A percentile compares a stretch with the other conserved stretches of the same genome.
Conservation (phyloP, 2,329 filamentous ascomycete genomes). For the Colletotrichum navitas region DNA sequence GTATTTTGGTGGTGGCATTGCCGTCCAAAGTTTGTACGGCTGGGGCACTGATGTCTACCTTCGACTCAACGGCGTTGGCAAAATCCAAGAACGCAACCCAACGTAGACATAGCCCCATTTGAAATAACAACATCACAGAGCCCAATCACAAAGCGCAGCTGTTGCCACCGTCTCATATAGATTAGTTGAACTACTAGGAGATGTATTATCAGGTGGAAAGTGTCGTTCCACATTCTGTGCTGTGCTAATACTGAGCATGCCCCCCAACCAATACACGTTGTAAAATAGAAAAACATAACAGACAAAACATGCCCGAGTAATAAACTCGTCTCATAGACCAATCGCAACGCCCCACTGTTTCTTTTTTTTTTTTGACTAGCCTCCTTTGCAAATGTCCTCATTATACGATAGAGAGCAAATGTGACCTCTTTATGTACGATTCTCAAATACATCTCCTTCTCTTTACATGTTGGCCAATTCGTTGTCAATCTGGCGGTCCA, state of each 20-base stretch:
- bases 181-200: conserved; percentile 35
- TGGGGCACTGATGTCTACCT: conserved; percentile 86
- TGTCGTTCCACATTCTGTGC: conserved; percentile 19
- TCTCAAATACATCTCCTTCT: not conserved
- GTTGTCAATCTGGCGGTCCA: conserved; percentile 92
- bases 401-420: conserved; percentile 26
- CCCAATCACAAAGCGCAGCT: not conserved
- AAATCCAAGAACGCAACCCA: conserved; percentile 55
- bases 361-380: conserved; percentile 32
- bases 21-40: conserved; percentile 93
- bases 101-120: not conserved
- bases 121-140: not conserved
- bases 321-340: conserved; percentile 20
- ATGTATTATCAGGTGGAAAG: conserved; percentile 36
- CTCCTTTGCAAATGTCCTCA: conserved; percentile 24
- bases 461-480: conserved; percentile 93
- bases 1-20: conserved; percentile 96
- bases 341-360: conserved; percentile 35
- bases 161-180: not conserved
- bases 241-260: conserved; percentile 15
- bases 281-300: conserved; percentile 12
- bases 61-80: conserved; percentile 72
- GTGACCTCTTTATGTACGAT: conserved; percentile 34
- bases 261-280: conserved; percentile 5
- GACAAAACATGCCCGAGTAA: conserved; percentile 21